phyloP scores from a whole-genome alignment of 176 grass and related monocot genomes.

The Alloteropsis semialata region DNA sequence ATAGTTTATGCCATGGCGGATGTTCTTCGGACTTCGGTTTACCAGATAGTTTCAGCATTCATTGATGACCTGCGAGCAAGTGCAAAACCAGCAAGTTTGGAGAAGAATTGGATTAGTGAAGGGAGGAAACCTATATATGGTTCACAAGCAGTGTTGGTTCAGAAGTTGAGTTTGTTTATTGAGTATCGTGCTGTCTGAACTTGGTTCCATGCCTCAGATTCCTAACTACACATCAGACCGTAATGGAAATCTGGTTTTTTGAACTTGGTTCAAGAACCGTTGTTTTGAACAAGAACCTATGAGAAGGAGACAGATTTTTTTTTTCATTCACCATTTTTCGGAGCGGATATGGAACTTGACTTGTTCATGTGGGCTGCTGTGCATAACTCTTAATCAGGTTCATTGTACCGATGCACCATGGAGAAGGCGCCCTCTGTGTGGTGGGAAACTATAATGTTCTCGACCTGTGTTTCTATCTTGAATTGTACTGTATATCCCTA shows the following conservation, averaged over 20 bases:
- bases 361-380: neutral
- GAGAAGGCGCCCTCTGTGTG: neutral
- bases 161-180: constrained; percentile 78
- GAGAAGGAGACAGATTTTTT: neutral
- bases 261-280: constrained; percentile 14
- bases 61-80: constrained; percentile 71
- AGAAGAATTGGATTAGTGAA: constrained; percentile 87
- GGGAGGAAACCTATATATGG: constrained; percentile 78
- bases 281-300: neutral
- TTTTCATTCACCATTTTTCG: neutral
- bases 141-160: constrained; percentile 67
- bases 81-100: constrained; percentile 65
- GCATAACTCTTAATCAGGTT: neutral
- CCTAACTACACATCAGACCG: neutral
- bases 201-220: neutral
- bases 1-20: constrained; percentile 76
- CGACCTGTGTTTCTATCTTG: neutral
- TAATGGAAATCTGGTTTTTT: neutral
- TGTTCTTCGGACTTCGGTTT: constrained; percentile 75
- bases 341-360: neutral
- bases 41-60: constrained; percentile 81
- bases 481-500: neutral
- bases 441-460: neutral
- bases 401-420: neutral
- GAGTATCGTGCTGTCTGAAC: constrained; percentile 78